A percentile compares a stretch with the other conserved stretches of the same genome.
Conservation (phyloP, 2,329 filamentous ascomycete species). For the Cadophora sp. region DNA sequence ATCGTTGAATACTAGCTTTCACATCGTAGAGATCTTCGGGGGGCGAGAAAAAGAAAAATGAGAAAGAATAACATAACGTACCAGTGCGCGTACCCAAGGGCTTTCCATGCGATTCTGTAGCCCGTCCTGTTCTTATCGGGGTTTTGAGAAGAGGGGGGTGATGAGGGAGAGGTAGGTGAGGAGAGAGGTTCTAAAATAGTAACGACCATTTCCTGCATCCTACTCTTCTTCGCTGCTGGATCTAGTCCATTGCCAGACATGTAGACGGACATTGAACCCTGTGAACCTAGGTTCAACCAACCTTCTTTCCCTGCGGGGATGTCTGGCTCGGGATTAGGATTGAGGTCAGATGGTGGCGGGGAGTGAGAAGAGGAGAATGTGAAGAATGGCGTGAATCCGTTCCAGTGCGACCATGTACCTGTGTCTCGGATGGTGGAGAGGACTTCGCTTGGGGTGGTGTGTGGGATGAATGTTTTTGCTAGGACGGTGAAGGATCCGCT, state of each 20-base stretch:
- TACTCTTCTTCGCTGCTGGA: slow-evolving; percentile 23
- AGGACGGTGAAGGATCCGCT: slow-evolving; percentile 36
- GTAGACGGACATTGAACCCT: slow-evolving; percentile 31
- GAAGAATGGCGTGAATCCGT: slow-evolving; percentile 68
- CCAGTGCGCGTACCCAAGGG: slow-evolving; percentile 43
- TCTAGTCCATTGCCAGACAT: slow-evolving; percentile 37
- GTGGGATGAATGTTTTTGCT: slow-evolving; percentile 30
- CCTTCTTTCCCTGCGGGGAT: slow-evolving; percentile 31
- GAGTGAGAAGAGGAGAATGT: slow-evolving; percentile 56
- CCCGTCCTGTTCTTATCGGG: background rate
- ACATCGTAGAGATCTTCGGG: too few species aligned
- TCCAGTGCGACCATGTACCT: slow-evolving; percentile 41
- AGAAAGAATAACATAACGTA: too few species aligned
- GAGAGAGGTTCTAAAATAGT: slow-evolving; percentile 26
- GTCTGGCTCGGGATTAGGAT: slow-evolving; percentile 18
- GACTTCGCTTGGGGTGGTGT: slow-evolving; percentile 25
- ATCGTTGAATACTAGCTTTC: too few species aligned
- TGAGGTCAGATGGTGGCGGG: slow-evolving; percentile 48
- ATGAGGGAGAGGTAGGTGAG: background rate
- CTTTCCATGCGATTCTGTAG: slow-evolving; percentile 50
- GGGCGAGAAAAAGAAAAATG: too few species aligned
- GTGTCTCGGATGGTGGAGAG: slow-evolving; percentile 36
- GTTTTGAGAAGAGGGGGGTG: background rate
- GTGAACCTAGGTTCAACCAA: slow-evolving; percentile 33
- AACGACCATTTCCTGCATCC: slow-evolving; percentile 29